These are phyloP conservation scores for Zasmidium cellare DNA, from an alignment of 2,329 filamentous ascomycete species.

Conservation along the genomic window DNA sequence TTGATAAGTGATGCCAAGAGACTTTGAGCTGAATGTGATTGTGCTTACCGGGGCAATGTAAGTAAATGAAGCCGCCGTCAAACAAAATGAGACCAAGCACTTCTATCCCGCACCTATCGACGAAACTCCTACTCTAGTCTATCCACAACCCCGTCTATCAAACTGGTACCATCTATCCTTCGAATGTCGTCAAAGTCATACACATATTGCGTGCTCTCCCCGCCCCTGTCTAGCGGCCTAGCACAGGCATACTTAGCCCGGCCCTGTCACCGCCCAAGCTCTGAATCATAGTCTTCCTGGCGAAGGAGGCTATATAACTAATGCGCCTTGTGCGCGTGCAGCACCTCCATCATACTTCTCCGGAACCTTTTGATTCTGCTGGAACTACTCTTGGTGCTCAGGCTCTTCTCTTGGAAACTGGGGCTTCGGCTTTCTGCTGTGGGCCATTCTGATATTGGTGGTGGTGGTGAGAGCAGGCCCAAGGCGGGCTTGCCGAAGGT, in stretches of 20 bases:
- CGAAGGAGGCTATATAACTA: not conserved
- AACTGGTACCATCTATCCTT: too few relatives aligned
- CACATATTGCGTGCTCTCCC: not conserved
- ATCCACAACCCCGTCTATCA: too few relatives aligned
- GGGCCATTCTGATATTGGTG: conserved; percentile 1
- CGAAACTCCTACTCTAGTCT: too few relatives aligned
- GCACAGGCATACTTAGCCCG: too few relatives aligned
- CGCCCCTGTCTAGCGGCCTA: not conserved
- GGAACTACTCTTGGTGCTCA: conserved; percentile 14
- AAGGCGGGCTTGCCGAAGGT: conserved; percentile 3
- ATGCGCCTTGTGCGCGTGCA: conserved; percentile 2
- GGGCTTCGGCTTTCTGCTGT: not conserved
- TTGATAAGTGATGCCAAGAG: too few relatives aligned
- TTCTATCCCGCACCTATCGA: too few relatives aligned
- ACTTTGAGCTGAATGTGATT: too few relatives aligned
- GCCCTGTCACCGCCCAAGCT: not conserved
- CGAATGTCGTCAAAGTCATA: not conserved
- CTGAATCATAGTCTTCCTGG: not conserved
- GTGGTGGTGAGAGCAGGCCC: conserved; percentile 5
- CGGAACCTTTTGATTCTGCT: conserved; percentile 9
- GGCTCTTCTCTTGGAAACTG: conserved; percentile 3
- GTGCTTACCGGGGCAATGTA: too few relatives aligned
- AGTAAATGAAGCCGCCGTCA: too few relatives aligned
- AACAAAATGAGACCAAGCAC: too few relatives aligned
- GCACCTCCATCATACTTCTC: conserved; percentile 18